Conservation (phyloP, 192 early-diverging fungal species). For the Linnemannia hyalina region DNA sequence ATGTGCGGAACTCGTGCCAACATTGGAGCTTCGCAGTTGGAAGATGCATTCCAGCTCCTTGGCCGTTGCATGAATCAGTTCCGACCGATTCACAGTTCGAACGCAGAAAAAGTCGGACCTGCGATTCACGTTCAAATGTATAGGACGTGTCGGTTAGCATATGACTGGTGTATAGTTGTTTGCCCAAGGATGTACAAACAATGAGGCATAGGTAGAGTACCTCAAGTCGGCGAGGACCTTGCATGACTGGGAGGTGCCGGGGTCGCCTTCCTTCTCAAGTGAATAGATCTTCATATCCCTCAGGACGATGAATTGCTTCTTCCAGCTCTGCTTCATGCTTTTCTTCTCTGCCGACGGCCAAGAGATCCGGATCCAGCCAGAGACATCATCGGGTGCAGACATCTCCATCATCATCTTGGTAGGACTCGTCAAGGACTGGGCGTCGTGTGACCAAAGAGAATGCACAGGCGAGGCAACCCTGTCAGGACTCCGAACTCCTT, state of each 20-base stretch:
- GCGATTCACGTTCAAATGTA: not conserved
- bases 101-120: constrained; percentile 57
- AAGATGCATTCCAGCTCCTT: constrained; percentile 55
- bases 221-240: constrained; percentile 43
- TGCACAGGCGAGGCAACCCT: constrained; percentile 41
- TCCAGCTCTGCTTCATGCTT: constrained; percentile 43
- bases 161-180: not conserved
- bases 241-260: constrained; percentile 17
- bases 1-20: constrained; percentile 27
- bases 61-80: constrained; percentile 46
- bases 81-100: constrained; percentile 47
- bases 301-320: constrained; percentile 48
- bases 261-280: constrained; percentile 49
- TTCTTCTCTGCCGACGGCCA: constrained; percentile 48
- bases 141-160: not conserved
- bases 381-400: constrained; percentile 32
- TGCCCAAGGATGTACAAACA: not conserved
- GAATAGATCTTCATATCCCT: constrained; percentile 47
- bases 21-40: constrained; percentile 52
- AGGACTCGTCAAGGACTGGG: constrained; percentile 14
- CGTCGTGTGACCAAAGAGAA: constrained; percentile 24
- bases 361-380: constrained; percentile 50
- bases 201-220: not conserved
- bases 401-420: constrained; percentile 54
- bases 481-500: constrained; percentile 33